Evolutionary conservation across 2,329 filamentous ascomycete genomes (phyloP).

Genomic region (Arthrobotrys megalospora): DNA sequence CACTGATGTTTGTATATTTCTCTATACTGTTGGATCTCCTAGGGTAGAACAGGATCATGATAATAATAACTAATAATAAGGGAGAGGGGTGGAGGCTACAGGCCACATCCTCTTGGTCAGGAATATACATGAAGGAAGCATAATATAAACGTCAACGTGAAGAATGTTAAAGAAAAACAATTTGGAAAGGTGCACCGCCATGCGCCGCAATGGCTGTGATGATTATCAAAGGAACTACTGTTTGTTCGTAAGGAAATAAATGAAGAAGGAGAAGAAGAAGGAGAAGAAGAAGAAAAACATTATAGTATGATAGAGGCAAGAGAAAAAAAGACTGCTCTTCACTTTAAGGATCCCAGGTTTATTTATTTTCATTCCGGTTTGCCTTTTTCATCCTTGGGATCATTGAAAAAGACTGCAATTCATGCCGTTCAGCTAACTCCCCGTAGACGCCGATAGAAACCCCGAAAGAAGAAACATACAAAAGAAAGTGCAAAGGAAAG

Average conservation of each 20-base stretch:
- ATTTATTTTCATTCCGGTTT: conserved; percentile 41
- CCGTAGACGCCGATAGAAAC: conserved; percentile 47
- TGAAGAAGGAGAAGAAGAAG: no score
- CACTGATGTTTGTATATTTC: no score
- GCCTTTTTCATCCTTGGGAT: conserved; percentile 41
- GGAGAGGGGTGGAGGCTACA: not conserved
- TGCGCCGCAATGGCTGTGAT: conserved; percentile 45
- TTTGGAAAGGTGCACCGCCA: conserved; percentile 24
- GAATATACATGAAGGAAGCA: conserved; percentile 58
- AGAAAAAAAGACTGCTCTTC: conserved; percentile 28
- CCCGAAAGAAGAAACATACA: conserved; percentile 27
- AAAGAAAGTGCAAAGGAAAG: conserved; percentile 27
- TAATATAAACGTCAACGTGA: conserved; percentile 35
- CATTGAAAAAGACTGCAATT: conserved; percentile 37
- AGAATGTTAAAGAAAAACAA: conserved; percentile 32
- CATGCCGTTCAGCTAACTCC: conserved; percentile 57
- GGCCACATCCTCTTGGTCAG: not conserved
- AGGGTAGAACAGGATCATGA: not conserved
- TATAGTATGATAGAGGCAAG: conserved; percentile 8
- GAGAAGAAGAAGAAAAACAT: conserved; percentile 44
- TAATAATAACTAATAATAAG: conserved; percentile 33
- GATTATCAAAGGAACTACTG: conserved; percentile 43
- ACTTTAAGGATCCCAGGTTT: conserved; percentile 40
- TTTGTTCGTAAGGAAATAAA: conserved; percentile 45
- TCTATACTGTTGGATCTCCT: no score